Evolutionary conservation across 306 rosid species (phyloP).

Genomic region (Biancaea sappan): DNA sequence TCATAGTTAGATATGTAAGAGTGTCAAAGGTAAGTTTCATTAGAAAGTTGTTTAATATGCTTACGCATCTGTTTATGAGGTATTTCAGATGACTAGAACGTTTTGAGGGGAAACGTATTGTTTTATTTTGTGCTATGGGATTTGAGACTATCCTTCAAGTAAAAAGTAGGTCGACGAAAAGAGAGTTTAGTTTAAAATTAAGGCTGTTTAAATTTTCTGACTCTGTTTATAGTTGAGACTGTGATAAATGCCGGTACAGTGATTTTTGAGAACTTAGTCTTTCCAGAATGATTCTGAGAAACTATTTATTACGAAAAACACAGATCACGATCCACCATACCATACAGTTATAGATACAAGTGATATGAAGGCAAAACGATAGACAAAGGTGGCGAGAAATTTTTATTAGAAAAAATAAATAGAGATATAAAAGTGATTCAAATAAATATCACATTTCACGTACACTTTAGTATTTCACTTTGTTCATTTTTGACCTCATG

Average conservation of each 20-base stretch:
- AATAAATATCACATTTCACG: no score
- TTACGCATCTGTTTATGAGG: neutral
- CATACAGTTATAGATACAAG: neutral
- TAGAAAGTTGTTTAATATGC: no score
- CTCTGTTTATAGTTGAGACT: neutral
- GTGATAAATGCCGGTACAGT: neutral
- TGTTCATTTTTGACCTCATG: no score
- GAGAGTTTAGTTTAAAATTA: no score
- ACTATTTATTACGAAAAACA: neutral
- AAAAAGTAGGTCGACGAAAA: no score
- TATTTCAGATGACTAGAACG: neutral
- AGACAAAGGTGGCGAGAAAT: neutral
- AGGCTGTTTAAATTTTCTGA: conserved; percentile 15
- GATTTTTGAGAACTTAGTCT: neutral
- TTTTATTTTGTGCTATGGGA: neutral
- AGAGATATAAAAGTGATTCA: no score
- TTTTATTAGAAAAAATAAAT: no score
- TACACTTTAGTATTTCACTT: no score
- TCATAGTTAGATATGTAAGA: no score
- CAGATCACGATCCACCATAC: neutral
- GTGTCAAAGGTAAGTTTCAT: no score
- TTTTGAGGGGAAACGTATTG: neutral
- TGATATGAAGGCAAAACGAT: neutral
- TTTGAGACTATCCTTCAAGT: neutral
- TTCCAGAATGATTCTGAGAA: neutral